Conservation (phyloP, 225 moss, liverwort and hornwort genomes). For the Sphagnum contortum region DNA sequence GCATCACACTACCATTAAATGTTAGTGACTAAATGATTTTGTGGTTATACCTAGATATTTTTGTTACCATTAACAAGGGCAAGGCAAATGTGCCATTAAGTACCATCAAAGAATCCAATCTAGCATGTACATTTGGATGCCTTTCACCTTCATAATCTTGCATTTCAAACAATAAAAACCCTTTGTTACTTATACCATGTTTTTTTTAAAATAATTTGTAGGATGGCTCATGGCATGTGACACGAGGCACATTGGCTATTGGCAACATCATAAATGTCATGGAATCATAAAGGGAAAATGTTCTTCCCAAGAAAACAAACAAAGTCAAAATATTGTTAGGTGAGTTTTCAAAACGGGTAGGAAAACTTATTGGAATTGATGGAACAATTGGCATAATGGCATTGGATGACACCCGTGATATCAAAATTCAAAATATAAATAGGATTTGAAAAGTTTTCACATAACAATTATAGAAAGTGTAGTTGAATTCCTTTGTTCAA, state of each 20-base stretch:
- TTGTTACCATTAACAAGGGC: slow-evolving; percentile 56
- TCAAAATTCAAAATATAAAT: slow-evolving; percentile 97
- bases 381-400: slow-evolving; percentile 97
- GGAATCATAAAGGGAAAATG: slow-evolving; percentile 76
- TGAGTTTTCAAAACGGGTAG: slow-evolving; percentile 69
- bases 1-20: too few relatives aligned
- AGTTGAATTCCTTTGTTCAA: too few relatives aligned
- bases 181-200: too few relatives aligned
- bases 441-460: slow-evolving; percentile 72
- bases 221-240: slow-evolving; percentile 81
- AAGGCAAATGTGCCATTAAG: slow-evolving; percentile 72
- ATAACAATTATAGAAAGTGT: too few relatives aligned
- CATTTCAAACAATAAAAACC: background rate
- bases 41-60: slow-evolving; percentile 75
- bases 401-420: slow-evolving; percentile 86
- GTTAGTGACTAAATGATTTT: too few relatives aligned
- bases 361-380: slow-evolving; percentile 94
- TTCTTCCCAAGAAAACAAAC: slow-evolving; percentile 84
- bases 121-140: slow-evolving; percentile 29
- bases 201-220: too few relatives aligned
- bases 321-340: slow-evolving; percentile 86
- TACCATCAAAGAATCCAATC: slow-evolving; percentile 62
- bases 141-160: too few relatives aligned
- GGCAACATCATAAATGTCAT: slow-evolving; percentile 49
- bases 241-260: slow-evolving; percentile 58